Base-by-base conservation (phyloP, 257 asterid species). In the Nicotiana tomentosiformis region DNA sequence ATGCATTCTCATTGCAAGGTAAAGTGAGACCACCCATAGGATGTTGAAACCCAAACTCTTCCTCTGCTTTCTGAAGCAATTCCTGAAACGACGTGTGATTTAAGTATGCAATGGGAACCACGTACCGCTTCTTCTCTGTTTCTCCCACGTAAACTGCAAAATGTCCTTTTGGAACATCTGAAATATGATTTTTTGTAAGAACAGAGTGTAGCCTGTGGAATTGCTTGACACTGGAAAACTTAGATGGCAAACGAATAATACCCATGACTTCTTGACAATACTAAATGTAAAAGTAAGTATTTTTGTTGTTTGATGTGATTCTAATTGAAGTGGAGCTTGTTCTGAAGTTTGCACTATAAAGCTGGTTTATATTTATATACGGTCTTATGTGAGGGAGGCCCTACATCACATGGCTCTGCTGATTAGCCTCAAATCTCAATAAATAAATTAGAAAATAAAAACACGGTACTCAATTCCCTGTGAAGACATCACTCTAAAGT, bases 181-280 rank as follows among this genome's bases (percentile, higher is more conserved):
- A 17, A n/a, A 33, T 4, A 16, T 79, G 67, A 43, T 80, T 80
- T 2, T 77, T 51, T 1, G 79, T 55, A 10, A 82, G 23, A 55
- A 66, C 35, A 1, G 83, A 87, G 0, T 87, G 78, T 51, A 84
- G 46, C 37, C 77, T 79, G 67, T 84, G 57, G 72, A 79, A 87
- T 77, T 88, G 86, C 82, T 78, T 82, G 2, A 80, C 85, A 37
- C 81, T 72, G 3, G 86, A 23, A 76, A 82, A 16, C 79, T 82
- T 32, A 2, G 83, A 85, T 37, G 83, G 85, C 56, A 86, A 61
- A 58, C 86, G 86, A 68, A 88, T 72, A 68, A 88, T 72, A 23
- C 85, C 87, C 90, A 88, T 88, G 65, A 37, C 43, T 37, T 37
- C 8, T 37, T 37, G 43, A 37, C 5, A 37, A 37, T 35, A 35